Evolutionary conservation across 176 grass and related monocot genomes (phyloP).

Genomic region (Triticum monococcum): DNA sequence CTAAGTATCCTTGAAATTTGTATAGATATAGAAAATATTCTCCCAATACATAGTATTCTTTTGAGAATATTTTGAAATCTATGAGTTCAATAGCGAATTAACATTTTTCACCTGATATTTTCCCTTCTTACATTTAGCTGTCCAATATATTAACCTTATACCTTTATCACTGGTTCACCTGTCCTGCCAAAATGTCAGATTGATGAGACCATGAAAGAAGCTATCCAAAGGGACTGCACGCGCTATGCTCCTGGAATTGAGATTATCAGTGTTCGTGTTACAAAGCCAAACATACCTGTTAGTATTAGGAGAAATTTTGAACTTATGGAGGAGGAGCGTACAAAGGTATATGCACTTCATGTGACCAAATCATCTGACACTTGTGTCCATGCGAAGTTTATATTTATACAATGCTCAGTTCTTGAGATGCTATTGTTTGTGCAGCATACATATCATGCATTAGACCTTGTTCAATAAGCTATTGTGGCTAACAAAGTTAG

Average conservation of each 20-base stretch:
- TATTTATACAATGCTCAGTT: conserved; percentile 16
- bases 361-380: conserved; percentile 16
- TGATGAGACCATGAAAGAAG: conserved; percentile 98
- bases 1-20: conserved; percentile 21
- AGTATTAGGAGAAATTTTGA: conserved; percentile 95
- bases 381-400: conserved; percentile 4
- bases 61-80: neutral
- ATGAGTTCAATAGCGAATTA: neutral
- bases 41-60: neutral
- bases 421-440: neutral
- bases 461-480: conserved; percentile 13
- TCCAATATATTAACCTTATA: conserved; percentile 25
- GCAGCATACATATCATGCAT: neutral
- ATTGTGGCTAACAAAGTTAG: neutral
- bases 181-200: conserved; percentile 58
- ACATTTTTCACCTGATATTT: neutral
- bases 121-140: neutral
- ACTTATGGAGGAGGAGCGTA: conserved; percentile 98
- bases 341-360: conserved; percentile 64
- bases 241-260: conserved; percentile 97
- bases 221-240: conserved; percentile 95
- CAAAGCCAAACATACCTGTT: conserved; percentile 88
- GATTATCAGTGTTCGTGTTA: conserved; percentile 93
- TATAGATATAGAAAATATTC: neutral
- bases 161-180: conserved; percentile 4